Evolutionary conservation across 331 rosid species (phyloP).

Genomic region (Malus hybrid): DNA sequence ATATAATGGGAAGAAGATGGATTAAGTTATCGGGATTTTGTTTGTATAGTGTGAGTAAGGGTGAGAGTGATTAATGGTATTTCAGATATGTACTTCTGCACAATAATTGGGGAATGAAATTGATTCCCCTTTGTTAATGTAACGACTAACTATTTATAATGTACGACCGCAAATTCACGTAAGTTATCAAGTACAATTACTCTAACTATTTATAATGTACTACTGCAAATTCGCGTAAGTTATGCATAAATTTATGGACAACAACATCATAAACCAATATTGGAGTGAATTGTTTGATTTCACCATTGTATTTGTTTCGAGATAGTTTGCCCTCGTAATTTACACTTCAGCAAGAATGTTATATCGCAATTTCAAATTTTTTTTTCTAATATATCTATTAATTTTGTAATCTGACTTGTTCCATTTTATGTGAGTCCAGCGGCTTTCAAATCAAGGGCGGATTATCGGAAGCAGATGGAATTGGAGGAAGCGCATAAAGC

Average conservation of each 20-base stretch:
- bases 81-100: neutral
- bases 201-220: neutral
- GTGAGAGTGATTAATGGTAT: neutral
- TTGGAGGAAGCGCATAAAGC: slow-evolving; percentile 51
- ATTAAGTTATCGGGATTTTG: neutral
- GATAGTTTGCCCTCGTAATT: neutral
- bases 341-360: no score
- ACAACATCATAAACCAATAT: neutral
- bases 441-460: slow-evolving; percentile 45
- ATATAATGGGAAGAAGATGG: neutral
- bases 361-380: no score
- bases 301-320: neutral
- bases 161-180: neutral
- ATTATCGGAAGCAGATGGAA: slow-evolving; percentile 38
- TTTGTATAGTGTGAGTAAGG: neutral
- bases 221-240: neutral
- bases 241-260: neutral
- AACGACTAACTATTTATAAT: neutral
- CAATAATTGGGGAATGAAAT: neutral
- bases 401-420: neutral
- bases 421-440: slow-evolving; percentile 15
- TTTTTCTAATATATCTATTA: no score
- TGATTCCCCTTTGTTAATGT: neutral
- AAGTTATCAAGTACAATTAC: neutral
- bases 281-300: neutral